A percentile compares a stretch with the other conserved stretches of the same genome.
These are phyloP conservation scores for Rhodotorula sp. DNA, from an alignment of 1,284 basidiomycete species.

Conservation along the genomic window DNA sequence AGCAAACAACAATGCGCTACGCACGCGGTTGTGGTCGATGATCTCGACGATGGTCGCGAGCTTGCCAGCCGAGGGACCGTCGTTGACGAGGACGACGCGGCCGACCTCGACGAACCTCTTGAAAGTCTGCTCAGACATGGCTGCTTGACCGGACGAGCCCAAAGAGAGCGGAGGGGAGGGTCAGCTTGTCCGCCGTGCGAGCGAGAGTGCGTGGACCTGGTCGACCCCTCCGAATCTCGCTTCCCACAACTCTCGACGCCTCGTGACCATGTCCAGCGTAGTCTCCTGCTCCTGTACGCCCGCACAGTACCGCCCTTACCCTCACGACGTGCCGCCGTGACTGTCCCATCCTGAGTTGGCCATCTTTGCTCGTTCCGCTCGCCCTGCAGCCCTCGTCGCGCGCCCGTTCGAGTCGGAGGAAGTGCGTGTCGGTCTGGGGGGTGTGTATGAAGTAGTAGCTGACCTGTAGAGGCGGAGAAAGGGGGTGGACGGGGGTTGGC, in stretches of 20 bases:
- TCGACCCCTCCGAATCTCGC: background rate
- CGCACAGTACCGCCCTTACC: background rate
- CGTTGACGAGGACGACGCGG: conserved; percentile 92
- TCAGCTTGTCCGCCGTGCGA: background rate
- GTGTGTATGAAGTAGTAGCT: no score
- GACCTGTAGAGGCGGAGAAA: no score
- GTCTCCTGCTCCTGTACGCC: background rate
- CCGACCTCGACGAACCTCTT: conserved; percentile 98
- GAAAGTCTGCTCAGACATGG: conserved; percentile 60
- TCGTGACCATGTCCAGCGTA: background rate
- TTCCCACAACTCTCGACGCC: background rate
- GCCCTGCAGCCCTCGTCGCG: background rate
- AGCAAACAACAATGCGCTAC: conserved; percentile 45
- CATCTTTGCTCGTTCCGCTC: background rate
- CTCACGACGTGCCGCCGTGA: background rate
- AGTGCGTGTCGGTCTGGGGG: no score
- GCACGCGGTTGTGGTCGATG: conserved; percentile 97
- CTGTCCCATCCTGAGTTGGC: no score
- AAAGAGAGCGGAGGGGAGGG: no score
- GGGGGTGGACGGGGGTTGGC: no score
- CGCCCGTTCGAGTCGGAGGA: no score
- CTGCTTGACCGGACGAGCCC: background rate
- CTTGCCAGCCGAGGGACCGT: conserved; percentile 79
- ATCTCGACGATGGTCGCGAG: conserved; percentile 96
- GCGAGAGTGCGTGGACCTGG: no score